A percentile compares a stretch with the other conserved stretches of the same genome.
Evolutionary conservation across 257 asterid species (phyloP).

Genomic region (Echites panduratus): DNA sequence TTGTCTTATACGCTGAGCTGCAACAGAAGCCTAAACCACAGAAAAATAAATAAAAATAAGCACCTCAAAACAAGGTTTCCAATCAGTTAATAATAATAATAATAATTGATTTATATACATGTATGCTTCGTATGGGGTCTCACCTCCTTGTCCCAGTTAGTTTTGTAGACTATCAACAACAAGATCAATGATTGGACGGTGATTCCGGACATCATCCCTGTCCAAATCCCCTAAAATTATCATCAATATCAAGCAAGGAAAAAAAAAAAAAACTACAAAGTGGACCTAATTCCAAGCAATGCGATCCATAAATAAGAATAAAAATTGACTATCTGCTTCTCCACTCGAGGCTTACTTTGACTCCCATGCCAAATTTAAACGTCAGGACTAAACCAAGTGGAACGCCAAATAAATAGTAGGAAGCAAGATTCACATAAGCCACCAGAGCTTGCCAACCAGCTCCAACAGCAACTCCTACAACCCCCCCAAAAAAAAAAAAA

Average conservation of each 20-base stretch:
- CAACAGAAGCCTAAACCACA: conserved; percentile 43
- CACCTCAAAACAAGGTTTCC: no score
- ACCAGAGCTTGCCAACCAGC: conserved; percentile 88
- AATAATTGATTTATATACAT: no score
- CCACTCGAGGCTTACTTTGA: conserved; percentile 32
- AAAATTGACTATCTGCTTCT: no score
- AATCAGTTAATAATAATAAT: no score
- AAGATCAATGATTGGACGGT: conserved; percentile 39
- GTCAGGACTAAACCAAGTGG: conserved; percentile 60
- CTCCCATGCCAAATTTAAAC: conserved; percentile 42
- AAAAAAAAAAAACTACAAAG: no score
- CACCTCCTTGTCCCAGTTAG: conserved; percentile 74
- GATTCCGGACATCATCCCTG: conserved; percentile 61
- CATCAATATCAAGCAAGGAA: not conserved
- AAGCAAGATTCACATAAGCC: conserved; percentile 61
- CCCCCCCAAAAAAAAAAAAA: no score
- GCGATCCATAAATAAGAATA: no score
- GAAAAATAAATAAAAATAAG: no score
- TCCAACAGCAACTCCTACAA: conserved; percentile 82
- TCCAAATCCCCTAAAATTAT: conserved; percentile 77
- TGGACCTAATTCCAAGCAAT: no score
- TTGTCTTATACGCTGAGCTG: conserved; percentile 37
- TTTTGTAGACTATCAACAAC: conserved; percentile 41
- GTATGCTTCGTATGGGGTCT: no score
- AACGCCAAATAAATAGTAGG: conserved; percentile 62